Percentiles rank a stretch among this genome's conserved stretches.
phyloP scores from a whole-genome alignment of 495 filamentous ascomycete genomes.

The Trichoderma asperelloides region DNA sequence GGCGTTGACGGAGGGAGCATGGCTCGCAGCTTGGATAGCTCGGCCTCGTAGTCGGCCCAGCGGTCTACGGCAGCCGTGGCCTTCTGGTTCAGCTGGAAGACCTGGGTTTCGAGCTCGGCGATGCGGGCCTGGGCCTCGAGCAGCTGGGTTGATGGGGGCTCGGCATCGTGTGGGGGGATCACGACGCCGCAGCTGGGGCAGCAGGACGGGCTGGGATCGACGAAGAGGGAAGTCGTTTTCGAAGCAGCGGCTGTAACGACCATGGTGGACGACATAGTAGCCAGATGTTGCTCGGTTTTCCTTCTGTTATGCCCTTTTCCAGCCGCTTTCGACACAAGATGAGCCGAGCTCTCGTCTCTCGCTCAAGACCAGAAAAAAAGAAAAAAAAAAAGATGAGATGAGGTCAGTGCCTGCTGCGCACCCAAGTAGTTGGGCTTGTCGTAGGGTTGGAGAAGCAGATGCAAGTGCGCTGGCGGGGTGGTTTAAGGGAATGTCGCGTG shows the following conservation, averaged over 20 bases:
- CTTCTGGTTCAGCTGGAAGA: constrained; percentile 64
- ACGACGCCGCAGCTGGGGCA: constrained; percentile 12
- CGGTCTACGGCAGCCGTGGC: constrained; percentile 68
- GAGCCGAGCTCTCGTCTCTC: no score
- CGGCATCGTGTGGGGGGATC: constrained; percentile 31
- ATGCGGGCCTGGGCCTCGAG: constrained; percentile 59
- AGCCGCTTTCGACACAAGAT: no score
- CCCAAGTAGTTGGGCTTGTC: neutral
- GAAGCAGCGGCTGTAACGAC: constrained; percentile 3
- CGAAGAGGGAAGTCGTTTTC: neutral
- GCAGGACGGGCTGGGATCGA: neutral
- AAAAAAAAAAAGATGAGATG: no score
- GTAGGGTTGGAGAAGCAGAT: neutral
- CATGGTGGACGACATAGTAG: constrained; percentile 11
- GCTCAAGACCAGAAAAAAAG: no score
- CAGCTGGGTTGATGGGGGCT: constrained; percentile 33
- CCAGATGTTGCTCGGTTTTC: neutral
- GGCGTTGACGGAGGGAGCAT: constrained; percentile 27
- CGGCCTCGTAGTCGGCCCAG: constrained; percentile 92
- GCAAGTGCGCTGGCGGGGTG: neutral
- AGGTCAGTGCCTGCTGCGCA: neutral
- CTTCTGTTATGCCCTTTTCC: no score
- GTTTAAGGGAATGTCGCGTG: neutral
- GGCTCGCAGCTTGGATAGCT: constrained; percentile 58
- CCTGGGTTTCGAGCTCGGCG: constrained; percentile 72